Base-by-base conservation (phyloP, 2,329 filamentous ascomycete genomes). In the Trichoderma brevicompactum region DNA sequence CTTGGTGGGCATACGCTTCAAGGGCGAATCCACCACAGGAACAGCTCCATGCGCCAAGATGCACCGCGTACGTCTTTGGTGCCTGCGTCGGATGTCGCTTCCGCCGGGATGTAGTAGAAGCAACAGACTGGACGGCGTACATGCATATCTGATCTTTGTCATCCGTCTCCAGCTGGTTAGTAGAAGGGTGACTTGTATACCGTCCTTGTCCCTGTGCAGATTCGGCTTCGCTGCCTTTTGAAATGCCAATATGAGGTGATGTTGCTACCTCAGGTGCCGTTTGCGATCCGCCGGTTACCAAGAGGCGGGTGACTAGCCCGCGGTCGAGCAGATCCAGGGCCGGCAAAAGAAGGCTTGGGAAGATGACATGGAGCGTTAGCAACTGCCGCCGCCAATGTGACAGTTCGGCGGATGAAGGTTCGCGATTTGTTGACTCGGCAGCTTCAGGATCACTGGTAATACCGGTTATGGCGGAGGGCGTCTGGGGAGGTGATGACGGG, bases 281-380 rank as follows among this genome's bases (percentile, higher is more conserved):
- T 34, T 56, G 32, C 68, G 64, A 23, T 7, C 28, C 12, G 32
- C 7, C 7, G 10, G 38, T 46, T 8, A 63, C 52, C 34, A 65
- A 64, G 5, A 88, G 76, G 1, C 87, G 83, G 6, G 82, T 87
- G 40, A 97, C 86, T 0, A 95, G 84, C 2, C 84, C 80, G 32
- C 92, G 86, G 76, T 99, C 95, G 0, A 99, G 83, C 0, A 98
- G 83, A 76, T 98, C 94, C 2, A 99, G 83, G 0, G 94, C 92
- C 2, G 92, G 91, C 1, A 97, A 87, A 2, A 97, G 79, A 62
- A 92, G 85, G 68, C 87, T 86, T 0, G 93, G 93, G 73, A 96
- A 96, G 13, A 97, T 80, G 40, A 92, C 90, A 78, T 97, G 94
- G 0, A 97, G 84, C 0, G 92, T 92, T 1, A 92, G 80, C n/a